These are phyloP conservation scores for Gloeopeniophorella convolvens DNA, from an alignment of 768 basidiomycete species.

Conservation along the genomic window DNA sequence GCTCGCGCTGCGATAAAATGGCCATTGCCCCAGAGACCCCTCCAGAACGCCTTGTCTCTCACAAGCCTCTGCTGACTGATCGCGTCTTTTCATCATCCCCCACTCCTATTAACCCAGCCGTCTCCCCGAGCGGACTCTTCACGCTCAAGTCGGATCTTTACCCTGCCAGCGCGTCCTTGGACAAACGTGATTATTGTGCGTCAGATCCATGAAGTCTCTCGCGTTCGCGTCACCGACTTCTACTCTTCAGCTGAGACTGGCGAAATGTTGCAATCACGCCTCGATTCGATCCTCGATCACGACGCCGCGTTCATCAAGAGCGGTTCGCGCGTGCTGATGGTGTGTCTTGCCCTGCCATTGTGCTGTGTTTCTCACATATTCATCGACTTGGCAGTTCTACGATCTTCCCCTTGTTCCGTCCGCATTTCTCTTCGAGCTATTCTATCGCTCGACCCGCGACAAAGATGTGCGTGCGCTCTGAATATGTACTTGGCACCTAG, in stretches of 20 bases:
- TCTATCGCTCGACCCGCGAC: slow-evolving; percentile 32
- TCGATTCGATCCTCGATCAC: not conserved
- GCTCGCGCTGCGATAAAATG: too few species aligned
- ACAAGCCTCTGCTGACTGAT: too few species aligned
- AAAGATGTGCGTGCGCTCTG: slow-evolving; percentile 3
- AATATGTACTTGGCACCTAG: too few species aligned
- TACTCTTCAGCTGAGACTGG: not conserved
- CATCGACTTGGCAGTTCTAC: slow-evolving; percentile 29
- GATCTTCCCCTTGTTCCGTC: slow-evolving; percentile 35
- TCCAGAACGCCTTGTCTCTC: too few species aligned
- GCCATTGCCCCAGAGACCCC: too few species aligned
- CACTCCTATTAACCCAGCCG: too few species aligned
- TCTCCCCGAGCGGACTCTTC: too few species aligned
- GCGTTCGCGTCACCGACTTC: not conserved
- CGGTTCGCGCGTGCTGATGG: slow-evolving; percentile 13
- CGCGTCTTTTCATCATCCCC: too few species aligned
- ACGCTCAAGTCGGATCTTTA: too few species aligned
- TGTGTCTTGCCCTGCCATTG: not conserved
- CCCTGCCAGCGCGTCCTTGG: too few species aligned
- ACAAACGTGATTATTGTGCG: too few species aligned
- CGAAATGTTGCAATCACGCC: not conserved
- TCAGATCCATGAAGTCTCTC: too few species aligned
- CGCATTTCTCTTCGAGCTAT: slow-evolving; percentile 33
- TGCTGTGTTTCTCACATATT: not conserved
- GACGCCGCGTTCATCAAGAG: slow-evolving; percentile 12